Evolutionary conservation across 768 basidiomycete species (phyloP).

Genomic region (Gymnopilus junonius): DNA sequence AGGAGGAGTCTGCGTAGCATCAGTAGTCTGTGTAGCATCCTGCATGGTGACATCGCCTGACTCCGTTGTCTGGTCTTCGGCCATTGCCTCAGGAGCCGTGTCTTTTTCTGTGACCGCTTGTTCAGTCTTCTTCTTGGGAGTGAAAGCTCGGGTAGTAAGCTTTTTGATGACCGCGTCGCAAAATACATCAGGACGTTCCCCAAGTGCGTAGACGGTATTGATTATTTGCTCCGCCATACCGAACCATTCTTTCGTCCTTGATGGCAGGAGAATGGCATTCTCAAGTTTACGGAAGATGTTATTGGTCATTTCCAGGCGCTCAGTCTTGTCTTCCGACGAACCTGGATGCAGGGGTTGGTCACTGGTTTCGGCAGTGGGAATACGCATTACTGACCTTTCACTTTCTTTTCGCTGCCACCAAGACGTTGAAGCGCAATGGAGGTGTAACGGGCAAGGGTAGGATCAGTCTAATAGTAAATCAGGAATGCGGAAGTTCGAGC

Average conservation of each 20-base stretch:
- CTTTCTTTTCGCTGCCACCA: conserved; percentile 94
- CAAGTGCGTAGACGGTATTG: conserved; percentile 94
- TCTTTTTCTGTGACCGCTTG: conserved; percentile 13
- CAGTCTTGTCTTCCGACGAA: conserved; percentile 84
- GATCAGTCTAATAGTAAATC: conserved; percentile 61
- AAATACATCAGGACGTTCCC: conserved; percentile 88
- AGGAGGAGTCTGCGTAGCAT: conserved; percentile 18
- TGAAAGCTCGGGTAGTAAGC: conserved; percentile 77
- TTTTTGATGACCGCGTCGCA: conserved; percentile 83
- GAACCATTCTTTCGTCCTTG: conserved; percentile 92
- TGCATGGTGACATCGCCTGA: conserved; percentile 29
- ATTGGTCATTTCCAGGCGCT: conserved; percentile 87
- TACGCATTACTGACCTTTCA: conserved; percentile 69
- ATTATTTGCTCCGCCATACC: conserved; percentile 95
- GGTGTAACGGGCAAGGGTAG: conserved; percentile 90
- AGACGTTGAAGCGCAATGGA: conserved; percentile 92
- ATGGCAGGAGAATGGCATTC: conserved; percentile 79
- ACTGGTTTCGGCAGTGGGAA: background rate
- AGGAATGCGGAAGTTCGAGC: background rate
- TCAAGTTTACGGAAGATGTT: conserved; percentile 84
- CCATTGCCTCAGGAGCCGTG: conserved; percentile 29
- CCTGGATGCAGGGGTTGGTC: conserved; percentile 47
- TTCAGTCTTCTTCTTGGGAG: conserved; percentile 27
- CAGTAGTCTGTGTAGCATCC: conserved; percentile 20
- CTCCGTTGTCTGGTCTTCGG: conserved; percentile 48